phyloP scores from a whole-genome alignment of 306 rosid genomes.

The Glycine latifolia region DNA sequence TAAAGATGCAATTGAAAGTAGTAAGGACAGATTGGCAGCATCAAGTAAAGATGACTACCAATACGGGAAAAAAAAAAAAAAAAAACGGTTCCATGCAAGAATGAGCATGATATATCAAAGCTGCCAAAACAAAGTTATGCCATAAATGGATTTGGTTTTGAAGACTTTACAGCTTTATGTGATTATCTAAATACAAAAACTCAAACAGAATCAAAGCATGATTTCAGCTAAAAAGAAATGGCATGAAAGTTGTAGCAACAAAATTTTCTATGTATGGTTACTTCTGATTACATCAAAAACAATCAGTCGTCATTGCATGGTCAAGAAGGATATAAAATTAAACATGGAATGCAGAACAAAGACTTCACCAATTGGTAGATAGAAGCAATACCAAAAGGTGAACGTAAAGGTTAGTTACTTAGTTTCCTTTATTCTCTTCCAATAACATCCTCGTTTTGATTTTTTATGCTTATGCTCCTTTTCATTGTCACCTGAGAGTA shows the following conservation, averaged over 20 bases:
- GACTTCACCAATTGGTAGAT: conserved; percentile 30
- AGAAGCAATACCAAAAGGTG: conserved; percentile 9
- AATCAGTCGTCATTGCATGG: conserved; percentile 35
- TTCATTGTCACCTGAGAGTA: conserved; percentile 9
- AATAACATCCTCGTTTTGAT: conserved; percentile 37
- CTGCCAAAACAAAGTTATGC: conserved; percentile 37
- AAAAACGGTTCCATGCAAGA: conserved; percentile 46
- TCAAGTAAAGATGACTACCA: conserved; percentile 50
- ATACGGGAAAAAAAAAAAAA: conserved; percentile 43
- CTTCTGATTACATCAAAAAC: conserved; percentile 32
- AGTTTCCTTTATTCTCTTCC: conserved; percentile 49
- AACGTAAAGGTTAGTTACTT: conserved; percentile 39
- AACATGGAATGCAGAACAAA: conserved; percentile 31
- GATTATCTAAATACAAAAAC: background rate
- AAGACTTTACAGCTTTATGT: conserved; percentile 27
- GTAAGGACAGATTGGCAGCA: conserved; percentile 55
- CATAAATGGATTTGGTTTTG: conserved; percentile 43
- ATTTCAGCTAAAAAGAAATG: conserved; percentile 36
- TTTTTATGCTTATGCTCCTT: conserved; percentile 13
- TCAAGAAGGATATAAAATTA: conserved; percentile 45
- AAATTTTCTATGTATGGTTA: conserved; percentile 36
- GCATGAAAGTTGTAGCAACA: conserved; percentile 43
- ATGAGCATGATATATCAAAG: conserved; percentile 46
- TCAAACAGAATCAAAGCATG: conserved; percentile 42
- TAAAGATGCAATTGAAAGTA: conserved; percentile 49